Conservation (phyloP, 2,329 filamentous ascomycete species). For the Eutypella sp. region DNA sequence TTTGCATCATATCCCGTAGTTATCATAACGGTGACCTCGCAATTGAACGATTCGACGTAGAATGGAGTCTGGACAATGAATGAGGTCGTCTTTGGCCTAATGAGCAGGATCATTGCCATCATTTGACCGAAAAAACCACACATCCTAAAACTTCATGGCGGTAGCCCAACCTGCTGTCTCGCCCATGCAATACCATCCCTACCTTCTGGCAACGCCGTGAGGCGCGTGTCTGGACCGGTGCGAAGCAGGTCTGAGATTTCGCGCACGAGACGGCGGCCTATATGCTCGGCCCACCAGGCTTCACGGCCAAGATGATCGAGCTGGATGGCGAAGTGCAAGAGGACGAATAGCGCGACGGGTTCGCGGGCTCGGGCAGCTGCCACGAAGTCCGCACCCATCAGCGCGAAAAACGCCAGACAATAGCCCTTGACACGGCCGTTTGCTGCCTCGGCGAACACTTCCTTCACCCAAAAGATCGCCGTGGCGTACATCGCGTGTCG, state of each 20-base stretch:
- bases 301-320: constrained; percentile 17
- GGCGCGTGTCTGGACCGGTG: constrained; percentile 9
- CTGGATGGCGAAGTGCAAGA: constrained; percentile 34
- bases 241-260: constrained; percentile 23
- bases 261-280: constrained; percentile 16
- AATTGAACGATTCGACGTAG: too few species aligned
- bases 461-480: constrained; percentile 22
- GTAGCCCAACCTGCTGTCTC: constrained; percentile 14
- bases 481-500: constrained; percentile 13
- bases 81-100: not conserved
- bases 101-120: not conserved
- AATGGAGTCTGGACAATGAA: too few species aligned
- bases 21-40: too few species aligned
- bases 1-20: too few species aligned
- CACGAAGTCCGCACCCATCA: constrained; percentile 27
- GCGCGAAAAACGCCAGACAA: constrained; percentile 25
- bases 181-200: constrained; percentile 23
- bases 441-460: constrained; percentile 32
- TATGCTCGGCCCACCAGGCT: constrained; percentile 20
- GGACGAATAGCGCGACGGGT: constrained; percentile 31
- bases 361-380: constrained; percentile 25
- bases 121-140: not conserved
- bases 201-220: constrained; percentile 16
- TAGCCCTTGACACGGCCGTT: constrained; percentile 26
- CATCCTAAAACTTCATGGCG: not conserved